Evolutionary conservation across 2,329 filamentous ascomycete genomes (phyloP).

Genomic region (Paraconiothyrium sp.): DNA sequence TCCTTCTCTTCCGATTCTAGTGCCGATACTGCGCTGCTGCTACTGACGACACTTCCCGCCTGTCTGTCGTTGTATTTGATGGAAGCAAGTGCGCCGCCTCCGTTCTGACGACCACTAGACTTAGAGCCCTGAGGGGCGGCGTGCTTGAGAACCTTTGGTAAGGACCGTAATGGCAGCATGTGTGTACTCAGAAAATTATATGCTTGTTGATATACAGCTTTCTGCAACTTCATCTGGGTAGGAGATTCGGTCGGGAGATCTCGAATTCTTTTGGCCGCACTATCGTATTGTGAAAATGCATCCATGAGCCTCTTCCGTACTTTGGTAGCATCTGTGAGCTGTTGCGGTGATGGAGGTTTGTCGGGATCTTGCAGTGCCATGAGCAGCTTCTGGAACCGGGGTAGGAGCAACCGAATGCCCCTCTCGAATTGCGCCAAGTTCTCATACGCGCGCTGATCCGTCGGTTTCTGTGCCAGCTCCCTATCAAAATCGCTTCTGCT

Average conservation of each 20-base stretch:
- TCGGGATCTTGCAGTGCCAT: constrained; percentile 76
- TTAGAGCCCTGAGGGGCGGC: constrained; percentile 61
- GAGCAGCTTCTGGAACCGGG: constrained; percentile 83
- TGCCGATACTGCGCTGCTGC: constrained; percentile 68
- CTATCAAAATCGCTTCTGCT: constrained; percentile 79
- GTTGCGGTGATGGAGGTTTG: constrained; percentile 70
- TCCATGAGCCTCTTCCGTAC: constrained; percentile 90
- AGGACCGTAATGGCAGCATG: constrained; percentile 80
- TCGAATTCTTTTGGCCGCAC: constrained; percentile 80
- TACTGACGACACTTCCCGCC: constrained; percentile 63
- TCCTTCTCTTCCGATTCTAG: constrained; percentile 87
- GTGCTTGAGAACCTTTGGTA: constrained; percentile 62
- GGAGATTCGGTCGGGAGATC: constrained; percentile 78
- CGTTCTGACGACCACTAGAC: constrained; percentile 45
- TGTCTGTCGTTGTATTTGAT: constrained; percentile 68
- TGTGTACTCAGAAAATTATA: constrained; percentile 86
- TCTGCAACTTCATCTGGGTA: constrained; percentile 79
- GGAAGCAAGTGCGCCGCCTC: constrained; percentile 61
- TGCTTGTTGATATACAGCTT: constrained; percentile 82
- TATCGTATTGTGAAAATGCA: constrained; percentile 87
- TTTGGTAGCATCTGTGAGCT: constrained; percentile 86
- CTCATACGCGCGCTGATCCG: constrained; percentile 82
- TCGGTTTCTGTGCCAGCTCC: constrained; percentile 72
- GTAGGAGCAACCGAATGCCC: constrained; percentile 82
- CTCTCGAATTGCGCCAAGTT: constrained; percentile 87